These are phyloP conservation scores for Fusarium coicis DNA, from an alignment of 2,329 filamentous ascomycete genomes.

Conservation along the genomic window DNA sequence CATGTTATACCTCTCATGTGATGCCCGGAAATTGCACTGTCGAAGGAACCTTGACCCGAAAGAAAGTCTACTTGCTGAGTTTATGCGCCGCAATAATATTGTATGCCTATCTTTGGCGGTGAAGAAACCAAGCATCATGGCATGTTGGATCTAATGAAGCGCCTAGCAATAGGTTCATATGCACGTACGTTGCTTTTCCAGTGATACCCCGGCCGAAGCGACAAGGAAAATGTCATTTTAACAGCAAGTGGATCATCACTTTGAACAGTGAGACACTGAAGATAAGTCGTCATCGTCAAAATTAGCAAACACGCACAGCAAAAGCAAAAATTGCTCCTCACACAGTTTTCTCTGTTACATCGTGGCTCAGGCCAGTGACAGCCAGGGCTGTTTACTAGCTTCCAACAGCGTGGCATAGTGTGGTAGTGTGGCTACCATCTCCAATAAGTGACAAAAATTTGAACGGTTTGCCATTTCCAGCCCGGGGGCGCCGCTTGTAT, in stretches of 20 bases:
- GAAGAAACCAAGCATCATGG: slow-evolving; percentile 31
- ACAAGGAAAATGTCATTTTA: background rate
- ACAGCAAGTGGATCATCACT: background rate
- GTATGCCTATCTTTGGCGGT: slow-evolving; percentile 34
- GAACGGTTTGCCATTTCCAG: slow-evolving; percentile 25
- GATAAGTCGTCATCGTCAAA: slow-evolving; percentile 4
- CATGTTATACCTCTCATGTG: background rate
- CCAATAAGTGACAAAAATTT: slow-evolving; percentile 36
- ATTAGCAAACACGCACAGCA: background rate
- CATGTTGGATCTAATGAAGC: slow-evolving; percentile 4
- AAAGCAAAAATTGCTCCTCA: background rate
- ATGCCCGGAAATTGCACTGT: background rate
- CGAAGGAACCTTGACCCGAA: background rate
- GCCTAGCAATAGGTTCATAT: slow-evolving; percentile 21
- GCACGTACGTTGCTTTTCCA: slow-evolving; percentile 36
- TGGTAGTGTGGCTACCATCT: background rate
- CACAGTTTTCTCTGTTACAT: slow-evolving; percentile 23
- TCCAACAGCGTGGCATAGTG: slow-evolving; percentile 27
- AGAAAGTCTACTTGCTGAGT: slow-evolving; percentile 7
- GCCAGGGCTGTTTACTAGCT: slow-evolving; percentile 29
- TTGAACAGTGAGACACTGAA: slow-evolving; percentile 19
- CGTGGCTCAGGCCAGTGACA: slow-evolving; percentile 2
- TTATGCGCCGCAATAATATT: slow-evolving; percentile 7
- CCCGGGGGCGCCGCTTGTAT: slow-evolving; percentile 36
- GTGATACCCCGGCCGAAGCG: slow-evolving; percentile 1